Base-by-base conservation (phyloP, 139 green algal genomes). In the Spirogloea muscicola region DNA sequence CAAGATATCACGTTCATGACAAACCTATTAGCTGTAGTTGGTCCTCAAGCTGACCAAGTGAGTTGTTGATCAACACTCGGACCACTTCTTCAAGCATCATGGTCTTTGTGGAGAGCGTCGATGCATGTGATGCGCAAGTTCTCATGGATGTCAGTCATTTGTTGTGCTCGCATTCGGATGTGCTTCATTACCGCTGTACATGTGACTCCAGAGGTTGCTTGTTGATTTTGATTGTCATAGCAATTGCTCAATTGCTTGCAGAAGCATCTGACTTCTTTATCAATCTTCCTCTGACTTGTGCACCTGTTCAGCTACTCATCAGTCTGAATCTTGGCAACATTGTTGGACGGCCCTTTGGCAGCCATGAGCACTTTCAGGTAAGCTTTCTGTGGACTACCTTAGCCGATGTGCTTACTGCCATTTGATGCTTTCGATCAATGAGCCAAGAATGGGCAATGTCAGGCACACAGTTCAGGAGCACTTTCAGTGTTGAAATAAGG, bases 1-100 rank as follows among this genome's bases (percentile, higher is more conserved):
- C 25, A 39, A 3, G 73, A 81, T 33, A 73, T 81, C 42, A 73
- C 73, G n/a, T 67, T 80, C 21, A 37, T 58, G 44, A 74, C 46
- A 27, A 51, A 18, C 27, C 52, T 77, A 44, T 40, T 81, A 4
- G 65, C 67, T 9, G 18, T 81, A n/a, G 57, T 79, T 18, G 73
- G 73, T 21, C 73, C 73, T 27, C 4, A 34, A 25, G 59, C 37
- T 41, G 31, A 65, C 38, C 27, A 79, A 64, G 70, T 79, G 40
- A 25, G 70, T 46, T 43, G 52, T 31, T 31, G 46, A 21, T 31
- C 21, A 21, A 55, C 21, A 21, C 46, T 31, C 46, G 21, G 21
- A 21, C 21, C 21, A 21, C 46, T 55, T 55, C 46, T 55, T 55
- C 46, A n/a, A n/a, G n/a, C n/a, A n/a, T n/a, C n/a, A 21, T 55